Evolutionary conservation across 2,329 filamentous ascomycete species (phyloP), one percentile per base, ranked within the genome.

Genomic region (Paraphaeosphaeria sporulosa): DNA sequence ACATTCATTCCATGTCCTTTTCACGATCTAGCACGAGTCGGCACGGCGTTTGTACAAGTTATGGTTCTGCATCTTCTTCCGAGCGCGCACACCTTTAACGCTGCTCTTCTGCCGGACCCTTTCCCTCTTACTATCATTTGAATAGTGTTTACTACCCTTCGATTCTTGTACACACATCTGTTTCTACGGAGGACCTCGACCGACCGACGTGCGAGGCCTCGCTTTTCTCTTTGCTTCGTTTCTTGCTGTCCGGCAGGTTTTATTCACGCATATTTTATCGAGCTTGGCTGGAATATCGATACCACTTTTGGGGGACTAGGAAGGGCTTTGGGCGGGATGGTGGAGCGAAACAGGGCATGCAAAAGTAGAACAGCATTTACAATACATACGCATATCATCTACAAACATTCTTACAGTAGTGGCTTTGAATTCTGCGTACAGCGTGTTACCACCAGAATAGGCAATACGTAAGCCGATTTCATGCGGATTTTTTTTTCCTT

Each of bases 11-110:
- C 40, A 15, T 30, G 21, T 58, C 10, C 27, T 36, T 27, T 46
- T 23, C n/a, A 56, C 34, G 56, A 48, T 34, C 40, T 48, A 53
- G 15, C 38, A 47, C 27, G 48, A 40, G 19, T 34, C n/a, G 21
- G 23, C 17, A 40, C 19, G 32, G 49, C 34, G 32, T 52, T 27
- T 38, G 32, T 13, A 23, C n/a, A 17, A 38, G 34, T 15, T 23
- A 13, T 8, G n/a, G 17, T 19, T 19, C 4, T n/a, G 12, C n/a
- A 50, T 21, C 32, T 50, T 52, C 34, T 40, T 13, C 25, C 17
- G 40, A 52, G 38, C 15, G 38, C 5, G 17, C 7, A 6, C 17
- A n/a, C 15, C n/a, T 15, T n/a, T n/a, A 9, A 8, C 13, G 38
- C 38, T 40, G 38, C 38, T 40, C 38, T 40, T 40, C 5, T 19